Evolutionary conservation across 352 stramenopile genomes (phyloP).

Genomic region (Aphanomyces cochlioides): DNA sequence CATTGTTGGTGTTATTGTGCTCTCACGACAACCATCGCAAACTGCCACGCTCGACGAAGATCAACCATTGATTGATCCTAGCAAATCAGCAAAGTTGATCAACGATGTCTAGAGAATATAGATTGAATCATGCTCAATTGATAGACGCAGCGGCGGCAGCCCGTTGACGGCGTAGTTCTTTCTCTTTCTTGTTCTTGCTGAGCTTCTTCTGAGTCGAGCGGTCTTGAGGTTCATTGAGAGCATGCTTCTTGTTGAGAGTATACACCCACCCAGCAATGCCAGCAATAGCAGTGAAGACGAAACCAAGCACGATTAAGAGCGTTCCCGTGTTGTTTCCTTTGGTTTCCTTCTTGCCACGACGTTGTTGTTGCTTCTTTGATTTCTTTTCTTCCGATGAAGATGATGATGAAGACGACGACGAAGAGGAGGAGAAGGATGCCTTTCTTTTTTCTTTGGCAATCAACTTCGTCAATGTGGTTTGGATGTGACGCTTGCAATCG

Average conservation of each 20-base stretch:
- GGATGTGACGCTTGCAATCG: constrained; percentile 55
- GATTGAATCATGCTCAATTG: constrained; percentile 16
- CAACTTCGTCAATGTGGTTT: constrained; percentile 59
- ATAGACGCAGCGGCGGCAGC: constrained; percentile 38
- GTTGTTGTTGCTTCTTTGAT: constrained; percentile 63
- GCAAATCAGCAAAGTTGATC: constrained; percentile 31
- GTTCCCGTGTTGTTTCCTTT: constrained; percentile 65
- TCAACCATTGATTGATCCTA: constrained; percentile 34
- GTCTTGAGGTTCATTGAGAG: constrained; percentile 30
- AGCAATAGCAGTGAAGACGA: constrained; percentile 61
- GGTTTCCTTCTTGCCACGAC: constrained; percentile 52
- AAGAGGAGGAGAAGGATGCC: constrained; percentile 35
- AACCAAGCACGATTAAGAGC: constrained; percentile 62
- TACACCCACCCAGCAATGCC: constrained; percentile 52
- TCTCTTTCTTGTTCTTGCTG: constrained; percentile 29
- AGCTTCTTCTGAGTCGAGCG: constrained; percentile 30
- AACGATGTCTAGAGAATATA: constrained; percentile 30
- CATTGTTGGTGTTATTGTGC: constrained; percentile 68
- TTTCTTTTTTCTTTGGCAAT: constrained; percentile 39
- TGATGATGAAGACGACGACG: constrained; percentile 16
- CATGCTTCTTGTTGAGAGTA: constrained; percentile 79
- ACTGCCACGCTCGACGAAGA: constrained; percentile 42
- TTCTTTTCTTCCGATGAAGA: constrained; percentile 42
- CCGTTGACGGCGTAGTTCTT: constrained; percentile 29
- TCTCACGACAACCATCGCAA: constrained; percentile 78